Base-by-base conservation (phyloP, 306 rosid genomes). In the Crotalaria pallida region DNA sequence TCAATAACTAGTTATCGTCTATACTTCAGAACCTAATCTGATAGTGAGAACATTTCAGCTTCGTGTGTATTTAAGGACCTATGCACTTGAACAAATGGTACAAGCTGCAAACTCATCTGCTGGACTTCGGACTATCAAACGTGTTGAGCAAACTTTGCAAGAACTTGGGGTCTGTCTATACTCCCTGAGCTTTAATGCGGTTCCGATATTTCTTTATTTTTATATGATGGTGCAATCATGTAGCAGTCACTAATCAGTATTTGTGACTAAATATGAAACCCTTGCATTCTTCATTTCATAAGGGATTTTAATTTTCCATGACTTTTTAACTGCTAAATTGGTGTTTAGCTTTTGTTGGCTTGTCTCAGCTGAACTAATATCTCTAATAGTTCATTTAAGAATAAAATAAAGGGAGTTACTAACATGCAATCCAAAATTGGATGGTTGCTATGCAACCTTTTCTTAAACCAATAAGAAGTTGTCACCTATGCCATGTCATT, bases 31-130 rank as follows among this genome's bases (percentile, higher is more conserved):
- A 26, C 61, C 45, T 59, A 34, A 78, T 50, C 83, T 84, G 65
- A 83, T 41, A 50, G 68, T 52, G 63, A 49, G 56, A 71, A 75
- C 61, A 55, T 86, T 87, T 79, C 97, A 95, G 97, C 97, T 95
- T 75, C 88, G 87, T 15, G 96, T 91, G 58, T 95, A 95, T 84
- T 72, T 87, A 80, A 86, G 99, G 72, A 91, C 97, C 22, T 95
- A 89, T 82, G 97, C 96, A 29, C 99, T 95, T 53, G 99, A 95
- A 31, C 99, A 95, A 85, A 91, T 91, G 96, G 88, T 95, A 67
- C 91, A 88, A 79, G 92, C 88, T 78, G 92, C 92, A 51, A 87
- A 91, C 65, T 71, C 97, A 68, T 80, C 96, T 73, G 96, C 96
- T 65, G 99, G 97, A 77, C 88, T 91, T 73, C 80, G 97, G 76